These are phyloP conservation scores for Clarireedia monteithiana DNA, from an alignment of 2,329 filamentous ascomycete species.

Conservation along the genomic window DNA sequence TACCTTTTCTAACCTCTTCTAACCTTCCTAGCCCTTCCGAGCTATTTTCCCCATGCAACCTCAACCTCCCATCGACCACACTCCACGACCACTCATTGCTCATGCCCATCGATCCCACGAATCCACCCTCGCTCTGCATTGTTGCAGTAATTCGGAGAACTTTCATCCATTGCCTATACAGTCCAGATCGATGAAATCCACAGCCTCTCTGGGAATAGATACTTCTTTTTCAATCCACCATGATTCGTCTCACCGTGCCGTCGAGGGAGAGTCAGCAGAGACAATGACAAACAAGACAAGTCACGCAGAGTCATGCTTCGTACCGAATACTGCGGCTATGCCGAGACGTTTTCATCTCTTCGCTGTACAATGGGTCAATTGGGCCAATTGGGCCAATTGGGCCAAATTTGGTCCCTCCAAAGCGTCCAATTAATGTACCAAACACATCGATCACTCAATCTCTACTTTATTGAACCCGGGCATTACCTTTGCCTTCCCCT, in stretches of 20 bases:
- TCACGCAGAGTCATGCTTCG: background rate
- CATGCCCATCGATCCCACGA: background rate
- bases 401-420: background rate
- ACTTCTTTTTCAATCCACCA: background rate
- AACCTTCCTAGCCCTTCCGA: too few species aligned
- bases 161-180: background rate
- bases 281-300: too few species aligned
- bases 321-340: background rate
- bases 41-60: too few species aligned
- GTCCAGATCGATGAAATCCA: background rate
- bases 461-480: background rate
- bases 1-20: too few species aligned
- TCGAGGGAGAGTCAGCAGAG: background rate
- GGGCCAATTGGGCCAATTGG: background rate
- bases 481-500: background rate
- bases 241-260: constrained; percentile 1
- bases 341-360: background rate
- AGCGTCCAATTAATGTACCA: background rate
- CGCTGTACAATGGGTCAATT: background rate
- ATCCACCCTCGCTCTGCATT: background rate
- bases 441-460: background rate
- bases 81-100: too few species aligned
- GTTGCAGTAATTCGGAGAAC: background rate
- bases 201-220: constrained; percentile 9
- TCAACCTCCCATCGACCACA: too few species aligned